Conservation (phyloP, 2,329 filamentous ascomycete species). For the Botrytis hyacinthi region DNA sequence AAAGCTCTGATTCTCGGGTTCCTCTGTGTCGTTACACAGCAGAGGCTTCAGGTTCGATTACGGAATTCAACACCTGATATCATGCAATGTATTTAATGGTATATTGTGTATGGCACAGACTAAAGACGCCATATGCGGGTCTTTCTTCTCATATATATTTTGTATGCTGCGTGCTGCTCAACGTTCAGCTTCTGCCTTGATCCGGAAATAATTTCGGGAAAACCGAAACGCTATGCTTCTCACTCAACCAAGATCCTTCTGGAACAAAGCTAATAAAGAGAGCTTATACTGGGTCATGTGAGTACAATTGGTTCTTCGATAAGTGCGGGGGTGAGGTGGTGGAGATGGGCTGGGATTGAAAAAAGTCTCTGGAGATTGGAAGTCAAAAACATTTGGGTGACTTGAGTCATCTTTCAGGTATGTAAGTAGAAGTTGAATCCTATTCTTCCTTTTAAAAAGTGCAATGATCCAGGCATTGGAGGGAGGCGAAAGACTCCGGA, state of each 20-base stretch:
- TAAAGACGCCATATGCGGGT: fast-evolving
- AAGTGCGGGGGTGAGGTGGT: background rate
- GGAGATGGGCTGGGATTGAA: background rate
- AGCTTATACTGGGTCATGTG: background rate
- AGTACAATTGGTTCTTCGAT: background rate
- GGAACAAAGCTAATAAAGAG: fast-evolving
- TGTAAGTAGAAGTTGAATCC: background rate
- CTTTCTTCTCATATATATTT: background rate
- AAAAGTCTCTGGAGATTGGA: background rate
- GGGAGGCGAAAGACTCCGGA: background rate
- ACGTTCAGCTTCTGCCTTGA: background rate
- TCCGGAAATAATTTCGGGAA: background rate
- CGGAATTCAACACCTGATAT: fast-evolving
- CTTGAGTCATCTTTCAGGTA: background rate
- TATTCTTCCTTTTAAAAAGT: background rate
- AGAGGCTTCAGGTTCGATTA: background rate
- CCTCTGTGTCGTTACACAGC: fast-evolving
- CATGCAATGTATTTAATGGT: fast-evolving
- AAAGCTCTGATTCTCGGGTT: background rate
- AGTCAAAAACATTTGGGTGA: background rate
- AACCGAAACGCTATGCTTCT: background rate
- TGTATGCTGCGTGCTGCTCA: too few species aligned
- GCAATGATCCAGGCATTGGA: fast-evolving
- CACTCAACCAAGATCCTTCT: background rate
- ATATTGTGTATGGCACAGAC: fast-evolving